These are phyloP conservation scores for Backusella mclennaniae DNA, from an alignment of 192 early-diverging fungal genomes.

Conservation along the genomic window DNA sequence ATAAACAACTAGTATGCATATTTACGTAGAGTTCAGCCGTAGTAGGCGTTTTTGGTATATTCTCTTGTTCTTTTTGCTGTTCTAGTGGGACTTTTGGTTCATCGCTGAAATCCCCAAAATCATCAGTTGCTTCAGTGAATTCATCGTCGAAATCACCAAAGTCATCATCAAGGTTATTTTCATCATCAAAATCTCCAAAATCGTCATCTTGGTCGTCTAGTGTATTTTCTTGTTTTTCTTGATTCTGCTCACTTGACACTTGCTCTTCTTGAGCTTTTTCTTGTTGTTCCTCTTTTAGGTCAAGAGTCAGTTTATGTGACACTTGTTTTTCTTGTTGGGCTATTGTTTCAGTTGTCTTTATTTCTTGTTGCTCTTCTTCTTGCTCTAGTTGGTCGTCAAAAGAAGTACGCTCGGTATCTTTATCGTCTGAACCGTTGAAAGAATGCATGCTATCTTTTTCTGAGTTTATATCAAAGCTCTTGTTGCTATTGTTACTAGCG, in stretches of 20 bases:
- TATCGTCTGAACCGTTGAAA: not conserved
- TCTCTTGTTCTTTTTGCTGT: not conserved
- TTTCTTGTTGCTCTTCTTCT: not conserved
- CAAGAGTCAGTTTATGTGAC: not conserved
- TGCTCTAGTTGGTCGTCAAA: not conserved
- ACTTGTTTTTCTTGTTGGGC: not conserved
- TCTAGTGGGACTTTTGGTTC: not conserved
- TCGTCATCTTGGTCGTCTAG: not conserved
- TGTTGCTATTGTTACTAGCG: not conserved
- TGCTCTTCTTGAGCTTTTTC: not conserved
- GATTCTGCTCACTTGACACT: not conserved
- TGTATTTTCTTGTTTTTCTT: not conserved
- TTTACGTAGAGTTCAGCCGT: constrained; percentile 12
- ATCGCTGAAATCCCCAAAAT: constrained; percentile 39
- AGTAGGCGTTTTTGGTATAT: constrained; percentile 4
- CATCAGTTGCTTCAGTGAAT: constrained; percentile 12
- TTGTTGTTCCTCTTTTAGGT: not conserved
- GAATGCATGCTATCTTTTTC: not conserved
- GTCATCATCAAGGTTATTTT: not conserved
- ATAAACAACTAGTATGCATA: not conserved
- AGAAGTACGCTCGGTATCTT: not conserved
- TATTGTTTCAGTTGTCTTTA: not conserved
- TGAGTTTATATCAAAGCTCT: not conserved
- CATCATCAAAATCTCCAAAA: constrained; percentile 1
- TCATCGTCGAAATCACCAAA: constrained; percentile 7